Percentiles rank a stretch among this genome's conserved stretches.
Evolutionary conservation across 176 grass and related monocot species (phyloP).

Genomic region (Phyllostachys edulis): DNA sequence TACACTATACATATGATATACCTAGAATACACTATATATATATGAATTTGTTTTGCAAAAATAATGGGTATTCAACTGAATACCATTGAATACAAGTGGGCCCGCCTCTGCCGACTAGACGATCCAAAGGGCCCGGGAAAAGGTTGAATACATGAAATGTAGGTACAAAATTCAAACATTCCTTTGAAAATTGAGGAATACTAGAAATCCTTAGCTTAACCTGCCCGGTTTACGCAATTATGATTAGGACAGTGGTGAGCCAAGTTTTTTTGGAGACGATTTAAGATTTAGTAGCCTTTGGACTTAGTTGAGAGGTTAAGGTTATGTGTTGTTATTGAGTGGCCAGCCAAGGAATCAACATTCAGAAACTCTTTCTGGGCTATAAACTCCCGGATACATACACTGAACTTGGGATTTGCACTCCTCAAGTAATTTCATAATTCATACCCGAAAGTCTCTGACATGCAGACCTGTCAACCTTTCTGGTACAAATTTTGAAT

Average conservation of each 20-base stretch:
- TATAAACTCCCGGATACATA: background rate
- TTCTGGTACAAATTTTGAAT: background rate
- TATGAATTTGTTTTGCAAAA: too few relatives aligned
- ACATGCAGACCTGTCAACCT: background rate
- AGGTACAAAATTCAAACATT: background rate
- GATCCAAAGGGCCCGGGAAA: background rate
- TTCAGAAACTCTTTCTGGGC: background rate
- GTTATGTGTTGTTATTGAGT: background rate
- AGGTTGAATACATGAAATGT: background rate
- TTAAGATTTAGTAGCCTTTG: background rate
- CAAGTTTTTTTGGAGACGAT: background rate
- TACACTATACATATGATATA: too few relatives aligned
- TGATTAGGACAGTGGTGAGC: background rate
- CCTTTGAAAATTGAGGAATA: background rate
- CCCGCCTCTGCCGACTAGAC: background rate
- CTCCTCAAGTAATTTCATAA: background rate
- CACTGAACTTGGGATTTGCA: background rate
- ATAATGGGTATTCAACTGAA: too few relatives aligned
- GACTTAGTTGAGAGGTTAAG: slow-evolving; percentile 1
- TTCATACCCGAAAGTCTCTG: background rate
- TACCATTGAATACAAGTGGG: too few relatives aligned
- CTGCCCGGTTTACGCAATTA: background rate
- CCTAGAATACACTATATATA: too few relatives aligned
- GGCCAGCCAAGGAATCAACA: background rate
- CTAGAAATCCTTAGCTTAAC: background rate